Evolutionary conservation across 1,139 yeast genomes (phyloP).

Genomic region (Taphrina pruni): DNA sequence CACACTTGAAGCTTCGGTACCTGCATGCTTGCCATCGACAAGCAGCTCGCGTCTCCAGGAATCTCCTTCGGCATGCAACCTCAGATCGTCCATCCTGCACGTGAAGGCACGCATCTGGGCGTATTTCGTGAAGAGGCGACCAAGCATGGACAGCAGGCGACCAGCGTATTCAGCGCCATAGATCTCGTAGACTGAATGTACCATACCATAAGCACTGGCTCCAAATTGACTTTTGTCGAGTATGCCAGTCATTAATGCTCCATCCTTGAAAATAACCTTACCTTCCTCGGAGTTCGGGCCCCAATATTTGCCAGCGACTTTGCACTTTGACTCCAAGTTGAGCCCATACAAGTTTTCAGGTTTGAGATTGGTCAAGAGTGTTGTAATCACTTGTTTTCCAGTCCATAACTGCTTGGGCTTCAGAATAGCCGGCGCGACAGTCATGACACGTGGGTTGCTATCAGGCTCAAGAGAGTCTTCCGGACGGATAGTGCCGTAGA

Average conservation of each 20-base stretch:
- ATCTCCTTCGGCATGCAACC: constrained; percentile 83
- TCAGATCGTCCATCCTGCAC: constrained; percentile 99
- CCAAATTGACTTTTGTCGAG: constrained; percentile 98
- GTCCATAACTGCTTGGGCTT: constrained; percentile 96
- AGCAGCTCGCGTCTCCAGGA: constrained; percentile 84
- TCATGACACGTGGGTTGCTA: constrained; percentile 59
- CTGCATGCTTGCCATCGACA: constrained; percentile 75
- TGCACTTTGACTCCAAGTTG: constrained; percentile 79
- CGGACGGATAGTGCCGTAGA: constrained; percentile 93
- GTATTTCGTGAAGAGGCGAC: constrained; percentile 92
- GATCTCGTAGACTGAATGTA: constrained; percentile 93
- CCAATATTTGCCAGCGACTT: constrained; percentile 95
- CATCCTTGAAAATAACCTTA: constrained; percentile 81
- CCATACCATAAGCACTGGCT: constrained; percentile 95
- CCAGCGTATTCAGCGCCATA: constrained; percentile 94
- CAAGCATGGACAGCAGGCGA: constrained; percentile 83
- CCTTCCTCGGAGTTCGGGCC: constrained; percentile 82
- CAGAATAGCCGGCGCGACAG: constrained; percentile 86
- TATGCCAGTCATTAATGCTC: constrained; percentile 88
- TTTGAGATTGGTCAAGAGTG: constrained; percentile 59
- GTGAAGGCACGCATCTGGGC: constrained; percentile 92
- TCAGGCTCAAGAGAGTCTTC: constrained; percentile 66
- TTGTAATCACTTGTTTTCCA: constrained; percentile 95
- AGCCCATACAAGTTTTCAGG: constrained; percentile 77
- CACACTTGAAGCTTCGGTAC: constrained; percentile 91